Percentiles rank a stretch among this genome's conserved stretches.
Evolutionary conservation across 1,284 basidiomycete genomes (phyloP).

Genomic region (Tilletia horrida): DNA sequence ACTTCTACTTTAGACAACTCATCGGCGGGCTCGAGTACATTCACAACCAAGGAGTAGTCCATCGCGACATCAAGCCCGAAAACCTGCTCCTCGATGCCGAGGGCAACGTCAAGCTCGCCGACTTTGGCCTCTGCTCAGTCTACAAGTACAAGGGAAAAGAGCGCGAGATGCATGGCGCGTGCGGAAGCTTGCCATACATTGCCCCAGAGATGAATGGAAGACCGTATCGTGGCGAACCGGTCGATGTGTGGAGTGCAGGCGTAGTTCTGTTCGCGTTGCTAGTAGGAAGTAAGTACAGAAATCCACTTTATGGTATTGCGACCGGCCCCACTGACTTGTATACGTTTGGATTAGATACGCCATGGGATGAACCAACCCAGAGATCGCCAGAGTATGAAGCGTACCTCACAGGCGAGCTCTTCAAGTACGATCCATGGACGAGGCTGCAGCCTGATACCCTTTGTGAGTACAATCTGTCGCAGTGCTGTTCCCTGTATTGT

Average conservation of each 20-base stretch:
- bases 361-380: slow-evolving; percentile 90
- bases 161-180: slow-evolving; percentile 57
- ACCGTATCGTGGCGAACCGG: slow-evolving; percentile 81
- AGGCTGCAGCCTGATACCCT: slow-evolving; percentile 65
- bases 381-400: slow-evolving; percentile 74
- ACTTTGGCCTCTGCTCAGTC: slow-evolving; percentile 90
- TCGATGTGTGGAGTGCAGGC: slow-evolving; percentile 90
- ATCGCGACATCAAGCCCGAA: slow-evolving; percentile 59
- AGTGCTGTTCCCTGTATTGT: no score
- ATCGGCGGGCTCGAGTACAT: slow-evolving; percentile 72
- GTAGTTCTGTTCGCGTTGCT: slow-evolving; percentile 93
- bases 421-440: slow-evolving; percentile 74
- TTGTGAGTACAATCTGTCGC: slow-evolving; percentile 23
- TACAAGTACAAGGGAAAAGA: slow-evolving; percentile 85
- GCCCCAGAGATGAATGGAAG: slow-evolving; percentile 68
- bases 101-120: slow-evolving; percentile 75
- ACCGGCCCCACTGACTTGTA: background rate
- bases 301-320: background rate
- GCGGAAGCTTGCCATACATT: slow-evolving; percentile 91
- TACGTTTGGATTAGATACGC: slow-evolving; percentile 69
- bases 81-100: slow-evolving; percentile 61
- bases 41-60: slow-evolving; percentile 65
- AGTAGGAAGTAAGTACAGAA: slow-evolving; percentile 73
- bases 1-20: slow-evolving; percentile 88
- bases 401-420: slow-evolving; percentile 71